These are phyloP conservation scores for Plenodomus tracheiphilus DNA, from an alignment of 2,329 filamentous ascomycete species.

Conservation along the genomic window DNA sequence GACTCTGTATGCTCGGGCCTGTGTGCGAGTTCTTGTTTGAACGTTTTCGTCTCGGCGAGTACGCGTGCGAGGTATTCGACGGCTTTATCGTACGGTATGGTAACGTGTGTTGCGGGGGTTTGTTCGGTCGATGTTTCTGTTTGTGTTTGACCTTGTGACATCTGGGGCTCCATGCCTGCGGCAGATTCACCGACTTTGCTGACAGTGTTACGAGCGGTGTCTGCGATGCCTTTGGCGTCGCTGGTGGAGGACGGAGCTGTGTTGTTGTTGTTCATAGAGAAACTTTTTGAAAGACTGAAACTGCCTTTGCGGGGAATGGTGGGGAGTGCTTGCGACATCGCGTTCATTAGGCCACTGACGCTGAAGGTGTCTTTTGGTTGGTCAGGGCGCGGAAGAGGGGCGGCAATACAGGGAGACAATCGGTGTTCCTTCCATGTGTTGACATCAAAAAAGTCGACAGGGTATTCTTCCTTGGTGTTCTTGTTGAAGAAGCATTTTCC, in stretches of 20 bases:
- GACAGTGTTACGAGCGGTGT: conserved; percentile 30
- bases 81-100: conserved; percentile 59
- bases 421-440: conserved; percentile 79
- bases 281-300: conserved; percentile 44
- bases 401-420: conserved; percentile 75
- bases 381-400: conserved; percentile 63
- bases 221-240: conserved; percentile 16
- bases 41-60: conserved; percentile 69
- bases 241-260: conserved; percentile 4
- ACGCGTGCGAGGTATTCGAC: conserved; percentile 74
- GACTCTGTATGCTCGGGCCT: conserved; percentile 58
- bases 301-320: conserved; percentile 42
- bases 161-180: conserved; percentile 52
- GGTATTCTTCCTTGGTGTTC: conserved; percentile 76
- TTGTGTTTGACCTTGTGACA: conserved; percentile 42
- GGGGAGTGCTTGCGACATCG: conserved; percentile 53
- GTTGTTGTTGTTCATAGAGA: neutral
- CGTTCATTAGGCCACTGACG: conserved; percentile 50
- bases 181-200: conserved; percentile 32
- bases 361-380: conserved; percentile 42
- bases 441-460: conserved; percentile 80
- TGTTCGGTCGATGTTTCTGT: conserved; percentile 24
- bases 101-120: conserved; percentile 47
- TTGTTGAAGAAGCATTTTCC: conserved; percentile 88
- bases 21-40: conserved; percentile 75